A percentile compares a stretch with the other conserved stretches of the same genome.
These are phyloP conservation scores for Dichomitus squalens DNA, from an alignment of 1,284 basidiomycete species.

Conservation along the genomic window DNA sequence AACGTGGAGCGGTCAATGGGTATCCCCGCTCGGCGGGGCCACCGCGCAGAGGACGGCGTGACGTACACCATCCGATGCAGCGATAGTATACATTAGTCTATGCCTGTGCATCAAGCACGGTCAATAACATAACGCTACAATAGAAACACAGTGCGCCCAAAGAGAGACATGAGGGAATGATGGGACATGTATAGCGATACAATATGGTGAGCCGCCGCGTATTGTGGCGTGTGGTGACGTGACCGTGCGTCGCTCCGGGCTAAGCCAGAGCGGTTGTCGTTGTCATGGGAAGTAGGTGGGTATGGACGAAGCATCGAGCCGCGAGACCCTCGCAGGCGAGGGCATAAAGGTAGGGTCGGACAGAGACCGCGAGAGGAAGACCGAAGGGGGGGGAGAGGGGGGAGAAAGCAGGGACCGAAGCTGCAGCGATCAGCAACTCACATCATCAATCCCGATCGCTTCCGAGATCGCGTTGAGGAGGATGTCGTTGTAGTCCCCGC, in stretches of 20 bases:
- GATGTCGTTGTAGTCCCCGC: constrained; percentile 57
- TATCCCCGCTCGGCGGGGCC: too few relatives aligned
- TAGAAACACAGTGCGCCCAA: constrained; percentile 8
- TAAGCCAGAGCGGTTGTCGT: not conserved
- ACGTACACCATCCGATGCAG: too few relatives aligned
- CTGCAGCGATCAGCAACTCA: constrained; percentile 18
- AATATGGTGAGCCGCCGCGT: constrained; percentile 6
- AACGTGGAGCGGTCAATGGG: too few relatives aligned
- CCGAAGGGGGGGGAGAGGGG: not conserved
- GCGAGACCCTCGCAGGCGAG: not conserved
- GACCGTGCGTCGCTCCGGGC: not conserved
- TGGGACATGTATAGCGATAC: constrained; percentile 19
- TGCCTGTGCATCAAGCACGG: constrained; percentile 21
- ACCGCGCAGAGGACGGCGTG: too few relatives aligned
- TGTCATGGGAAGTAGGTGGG: not conserved
- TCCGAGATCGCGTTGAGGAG: constrained; percentile 54
- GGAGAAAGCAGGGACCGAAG: not conserved
- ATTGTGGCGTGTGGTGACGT: constrained; percentile 8
- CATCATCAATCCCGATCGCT: constrained; percentile 28
- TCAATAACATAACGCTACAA: constrained; percentile 20
- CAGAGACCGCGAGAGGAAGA: not conserved
- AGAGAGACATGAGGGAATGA: constrained; percentile 11
- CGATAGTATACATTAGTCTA: constrained; percentile 15
- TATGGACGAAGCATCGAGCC: not conserved
- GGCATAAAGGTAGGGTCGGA: not conserved